A percentile compares a stretch with the other conserved stretches of the same genome.
Conservation (phyloP, 2,329 filamentous ascomycete genomes). For the Xylaria sp. region DNA sequence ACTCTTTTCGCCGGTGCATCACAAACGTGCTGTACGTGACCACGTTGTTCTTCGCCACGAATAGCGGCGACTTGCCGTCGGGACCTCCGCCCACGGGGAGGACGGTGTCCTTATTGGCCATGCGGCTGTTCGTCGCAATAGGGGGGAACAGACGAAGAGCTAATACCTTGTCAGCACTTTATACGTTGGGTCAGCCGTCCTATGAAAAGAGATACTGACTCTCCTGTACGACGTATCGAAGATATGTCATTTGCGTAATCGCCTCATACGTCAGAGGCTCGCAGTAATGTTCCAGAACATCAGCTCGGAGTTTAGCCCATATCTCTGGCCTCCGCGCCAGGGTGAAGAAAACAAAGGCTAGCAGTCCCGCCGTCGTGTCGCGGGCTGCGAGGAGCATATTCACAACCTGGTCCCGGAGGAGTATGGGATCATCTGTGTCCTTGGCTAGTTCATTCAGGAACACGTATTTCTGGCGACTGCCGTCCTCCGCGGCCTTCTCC, state of each 20-base stretch:
- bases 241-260: slow-evolving; percentile 55
- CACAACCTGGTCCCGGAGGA: slow-evolving; percentile 46
- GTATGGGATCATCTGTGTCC: slow-evolving; percentile 44
- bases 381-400: slow-evolving; percentile 49
- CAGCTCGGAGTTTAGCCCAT: slow-evolving; percentile 49
- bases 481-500: slow-evolving; percentile 8
- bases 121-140: slow-evolving; percentile 53
- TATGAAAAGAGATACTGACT: slow-evolving; percentile 49
- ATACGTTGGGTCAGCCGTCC: neutral
- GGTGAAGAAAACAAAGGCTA: slow-evolving; percentile 48
- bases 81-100: slow-evolving; percentile 56
- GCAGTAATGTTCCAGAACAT: slow-evolving; percentile 41
- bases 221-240: slow-evolving; percentile 61
- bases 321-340: slow-evolving; percentile 45
- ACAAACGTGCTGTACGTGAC: slow-evolving; percentile 49
- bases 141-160: slow-evolving; percentile 55
- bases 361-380: slow-evolving; percentile 50
- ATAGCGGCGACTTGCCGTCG: slow-evolving; percentile 51
- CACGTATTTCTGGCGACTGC: slow-evolving; percentile 38
- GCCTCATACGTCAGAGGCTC: slow-evolving; percentile 49
- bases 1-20: slow-evolving; percentile 43
- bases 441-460: slow-evolving; percentile 56
- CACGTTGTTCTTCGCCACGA: slow-evolving; percentile 50
- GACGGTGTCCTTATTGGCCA: slow-evolving; percentile 36
- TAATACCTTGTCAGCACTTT: slow-evolving; percentile 15